Evolutionary conservation across 2,329 filamentous ascomycete species (phyloP), one percentile per base, ranked within the genome.

Genomic region (Bipolaris oryzae): DNA sequence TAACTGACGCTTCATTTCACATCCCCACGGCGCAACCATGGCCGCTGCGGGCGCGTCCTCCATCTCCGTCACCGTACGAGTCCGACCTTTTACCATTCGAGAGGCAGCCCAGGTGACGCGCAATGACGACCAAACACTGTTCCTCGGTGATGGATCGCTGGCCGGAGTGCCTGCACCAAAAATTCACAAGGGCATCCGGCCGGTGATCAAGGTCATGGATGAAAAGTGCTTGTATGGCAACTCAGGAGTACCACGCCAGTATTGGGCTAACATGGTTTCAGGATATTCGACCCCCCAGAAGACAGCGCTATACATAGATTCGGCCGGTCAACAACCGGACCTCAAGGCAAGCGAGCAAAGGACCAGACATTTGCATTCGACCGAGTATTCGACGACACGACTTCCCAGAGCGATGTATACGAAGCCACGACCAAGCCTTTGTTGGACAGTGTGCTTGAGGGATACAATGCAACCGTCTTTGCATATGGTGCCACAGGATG

Each of bases 281-380:
- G 95, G 74, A 88, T 99, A 31, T 99, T 99, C 76, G 95, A 99
- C 69, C 95, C 95, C 7, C 95, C 95, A 39, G 95, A 99, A 77
- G 93, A 98, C 73, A 96, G 88, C 70, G 91, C 93, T 0, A 88
- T 98, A 7, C 92, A 96, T 59, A 89, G 89, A 66, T 96, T 97
- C 76, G 89, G 90, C 28, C 85, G 88, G 74, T 92, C 89, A 2
- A 89, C 96, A 10, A 85, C 96, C 9, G 67, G 64, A 3, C 81
- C 81, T 1, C 85, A 87, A 51, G 92, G 93, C 53, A 98, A 96
- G 78, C 90, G 92, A 67, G 91, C 95, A 70, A 99, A 99, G 75
- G 96, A 99, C 75, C 93, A 97, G 76, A 95, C 95, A 3, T 99
- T 99, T 69, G 93, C 89, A 49, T 99, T 99, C 79, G 95, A 99